Conservation (phyloP, 257 asterid genomes). For the Linaria vulgaris region DNA sequence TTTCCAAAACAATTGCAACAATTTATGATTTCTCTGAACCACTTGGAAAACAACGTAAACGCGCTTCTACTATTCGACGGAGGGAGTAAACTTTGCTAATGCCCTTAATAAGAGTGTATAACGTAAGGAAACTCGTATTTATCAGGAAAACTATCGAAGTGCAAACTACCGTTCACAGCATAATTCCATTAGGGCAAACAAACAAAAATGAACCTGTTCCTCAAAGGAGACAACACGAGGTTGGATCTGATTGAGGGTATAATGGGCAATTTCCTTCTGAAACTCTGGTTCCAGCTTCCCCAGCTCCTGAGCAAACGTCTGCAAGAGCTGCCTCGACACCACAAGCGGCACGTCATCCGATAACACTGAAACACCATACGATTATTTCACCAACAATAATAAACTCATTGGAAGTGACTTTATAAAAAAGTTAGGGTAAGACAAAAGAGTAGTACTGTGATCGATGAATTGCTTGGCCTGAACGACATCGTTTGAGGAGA, state of each 20-base stretch:
- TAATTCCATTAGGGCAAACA: not conserved
- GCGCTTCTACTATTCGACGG: no score
- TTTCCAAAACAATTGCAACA: no score
- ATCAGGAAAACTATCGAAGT: not conserved
- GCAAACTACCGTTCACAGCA: not conserved
- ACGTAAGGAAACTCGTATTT: not conserved
- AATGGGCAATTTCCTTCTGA: conserved; percentile 90
- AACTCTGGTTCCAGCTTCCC: conserved; percentile 79
- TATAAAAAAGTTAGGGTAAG: no score
- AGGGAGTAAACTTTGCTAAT: no score
- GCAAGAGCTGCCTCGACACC: conserved; percentile 94
- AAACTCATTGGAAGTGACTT: not conserved
- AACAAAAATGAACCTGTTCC: conserved; percentile 60
- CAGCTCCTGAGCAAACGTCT: conserved; percentile 87
- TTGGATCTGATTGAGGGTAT: conserved; percentile 90
- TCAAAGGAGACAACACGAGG: conserved; percentile 96
- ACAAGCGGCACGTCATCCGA: conserved; percentile 94
- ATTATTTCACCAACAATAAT: not conserved
- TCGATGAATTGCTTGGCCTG: conserved; percentile 80
- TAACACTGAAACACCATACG: conserved; percentile 45
- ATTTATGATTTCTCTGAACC: no score
- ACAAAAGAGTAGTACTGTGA: conserved; percentile 50
- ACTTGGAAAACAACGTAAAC: no score
- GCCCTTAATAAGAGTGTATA: no score
- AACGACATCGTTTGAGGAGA: conserved; percentile 65